A percentile compares a stretch with the other conserved stretches of the same genome.
These are phyloP conservation scores for Verticillium tricorpus DNA, from an alignment of 2,329 filamentous ascomycete species.

Conservation along the genomic window DNA sequence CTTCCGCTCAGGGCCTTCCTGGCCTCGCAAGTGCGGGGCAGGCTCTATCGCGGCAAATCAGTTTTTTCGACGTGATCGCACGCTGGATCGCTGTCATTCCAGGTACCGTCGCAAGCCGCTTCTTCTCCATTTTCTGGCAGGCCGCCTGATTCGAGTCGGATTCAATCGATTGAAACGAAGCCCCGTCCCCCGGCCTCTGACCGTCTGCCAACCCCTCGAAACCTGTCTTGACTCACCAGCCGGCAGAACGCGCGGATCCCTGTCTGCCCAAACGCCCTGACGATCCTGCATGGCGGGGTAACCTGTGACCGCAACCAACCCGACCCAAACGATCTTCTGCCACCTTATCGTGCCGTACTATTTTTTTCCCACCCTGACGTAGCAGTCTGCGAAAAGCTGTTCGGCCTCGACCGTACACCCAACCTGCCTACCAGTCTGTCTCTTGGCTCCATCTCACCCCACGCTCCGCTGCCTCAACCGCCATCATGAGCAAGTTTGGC, in stretches of 20 bases:
- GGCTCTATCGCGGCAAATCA: background rate
- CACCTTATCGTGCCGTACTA: background rate
- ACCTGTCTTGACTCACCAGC: background rate
- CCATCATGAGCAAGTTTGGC: conserved; percentile 85
- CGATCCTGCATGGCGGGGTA: conserved; percentile 14
- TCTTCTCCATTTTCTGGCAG: background rate
- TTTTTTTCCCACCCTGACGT: background rate
- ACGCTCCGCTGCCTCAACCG: background rate
- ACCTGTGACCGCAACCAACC: conserved; percentile 4
- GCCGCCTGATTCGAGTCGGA: background rate
- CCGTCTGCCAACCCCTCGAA: background rate
- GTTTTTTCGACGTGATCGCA: background rate
- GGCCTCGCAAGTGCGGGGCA: background rate
- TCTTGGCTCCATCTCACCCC: background rate
- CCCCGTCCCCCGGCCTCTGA: background rate
- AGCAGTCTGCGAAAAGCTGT: background rate
- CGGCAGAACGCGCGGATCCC: background rate
- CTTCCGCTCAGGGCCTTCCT: background rate
- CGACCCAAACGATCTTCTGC: background rate
- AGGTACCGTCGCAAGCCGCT: background rate
- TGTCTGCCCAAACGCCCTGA: background rate
- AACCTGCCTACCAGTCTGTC: no score
- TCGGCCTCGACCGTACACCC: background rate
- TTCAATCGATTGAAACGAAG: background rate
- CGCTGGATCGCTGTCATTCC: background rate